These are phyloP conservation scores for Lentinula boryana DNA, from an alignment of 768 basidiomycete genomes.

Conservation along the genomic window DNA sequence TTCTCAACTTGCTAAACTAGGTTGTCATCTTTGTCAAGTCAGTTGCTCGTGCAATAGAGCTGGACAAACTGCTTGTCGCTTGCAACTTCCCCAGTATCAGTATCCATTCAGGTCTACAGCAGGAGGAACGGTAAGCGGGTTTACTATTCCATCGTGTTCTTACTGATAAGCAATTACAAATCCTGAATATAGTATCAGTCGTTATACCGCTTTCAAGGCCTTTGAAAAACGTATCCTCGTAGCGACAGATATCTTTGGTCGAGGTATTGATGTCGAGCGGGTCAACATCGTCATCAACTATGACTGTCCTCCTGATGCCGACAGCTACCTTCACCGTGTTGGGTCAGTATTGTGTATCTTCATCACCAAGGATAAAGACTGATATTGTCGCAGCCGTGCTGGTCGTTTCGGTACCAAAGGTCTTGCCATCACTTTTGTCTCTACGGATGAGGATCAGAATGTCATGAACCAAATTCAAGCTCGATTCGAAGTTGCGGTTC, in stretches of 20 bases:
- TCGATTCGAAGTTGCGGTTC: slow-evolving; percentile 95
- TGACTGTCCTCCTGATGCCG: slow-evolving; percentile 94
- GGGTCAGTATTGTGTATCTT: slow-evolving; percentile 45
- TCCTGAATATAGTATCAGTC: slow-evolving; percentile 60
- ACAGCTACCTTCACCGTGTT: slow-evolving; percentile 97
- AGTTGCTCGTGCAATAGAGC: slow-evolving; percentile 90
- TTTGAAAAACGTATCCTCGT: slow-evolving; percentile 99
- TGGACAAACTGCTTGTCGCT: slow-evolving; percentile 92
- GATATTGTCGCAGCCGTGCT: slow-evolving; percentile 61
- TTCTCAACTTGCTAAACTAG: slow-evolving; percentile 31
- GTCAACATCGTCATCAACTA: slow-evolving; percentile 99
- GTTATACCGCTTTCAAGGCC: slow-evolving; percentile 97
- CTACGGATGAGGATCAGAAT: slow-evolving; percentile 87
- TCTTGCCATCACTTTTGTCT: slow-evolving; percentile 95
- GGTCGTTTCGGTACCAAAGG: slow-evolving; percentile 99
- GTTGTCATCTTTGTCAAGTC: slow-evolving; percentile 99
- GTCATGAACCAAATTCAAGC: slow-evolving; percentile 95
- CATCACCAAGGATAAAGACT: neutral
- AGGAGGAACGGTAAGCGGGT: slow-evolving; percentile 85
- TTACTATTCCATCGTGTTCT: neutral
- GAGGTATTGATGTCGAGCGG: slow-evolving; percentile 98
- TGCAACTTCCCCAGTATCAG: slow-evolving; percentile 99
- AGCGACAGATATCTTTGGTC: slow-evolving; percentile 98
- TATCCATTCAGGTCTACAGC: slow-evolving; percentile 91
- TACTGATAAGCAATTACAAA: neutral